Conservation (phyloP, 2,329 filamentous ascomycete genomes). For the Ascochyta clinopodiicola region DNA sequence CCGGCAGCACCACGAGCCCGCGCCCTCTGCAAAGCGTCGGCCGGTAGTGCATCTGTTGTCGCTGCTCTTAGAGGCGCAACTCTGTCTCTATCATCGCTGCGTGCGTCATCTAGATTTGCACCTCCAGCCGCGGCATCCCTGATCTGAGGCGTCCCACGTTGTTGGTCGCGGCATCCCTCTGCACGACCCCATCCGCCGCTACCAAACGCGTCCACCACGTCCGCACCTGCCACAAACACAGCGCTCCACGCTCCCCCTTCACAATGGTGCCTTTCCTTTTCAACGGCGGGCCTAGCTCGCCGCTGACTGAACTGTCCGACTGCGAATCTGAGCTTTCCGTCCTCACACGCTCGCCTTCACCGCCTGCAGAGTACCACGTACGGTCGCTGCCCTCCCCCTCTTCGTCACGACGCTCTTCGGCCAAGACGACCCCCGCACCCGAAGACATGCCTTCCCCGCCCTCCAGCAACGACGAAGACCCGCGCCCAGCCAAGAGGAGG, state of each 20-base stretch:
- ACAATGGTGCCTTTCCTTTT: conserved; percentile 38
- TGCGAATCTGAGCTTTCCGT: conserved; percentile 42
- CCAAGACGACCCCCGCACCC: conserved; percentile 54
- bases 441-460: conserved; percentile 53
- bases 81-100: conserved; percentile 1
- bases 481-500: conserved; percentile 77
- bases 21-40: neutral
- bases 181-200: conserved; percentile 21
- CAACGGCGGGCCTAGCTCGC: conserved; percentile 44
- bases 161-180: conserved; percentile 17
- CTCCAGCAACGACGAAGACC: conserved; percentile 65
- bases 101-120: conserved; percentile 5
- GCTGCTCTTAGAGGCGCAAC: conserved; percentile 1
- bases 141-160: conserved; percentile 13
- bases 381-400: conserved; percentile 48
- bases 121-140: conserved; percentile 14
- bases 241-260: conserved; percentile 10
- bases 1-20: conserved; percentile 3
- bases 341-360: conserved; percentile 42
- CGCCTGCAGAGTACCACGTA: conserved; percentile 36
- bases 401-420: conserved; percentile 55
- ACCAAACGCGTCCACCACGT: conserved; percentile 17
- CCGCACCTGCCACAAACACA: conserved; percentile 13
- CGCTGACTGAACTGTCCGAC: conserved; percentile 50
- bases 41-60: neutral